Evolutionary conservation across 148 eudicot species (phyloP).

Genomic region (Polygonum aviculare): DNA sequence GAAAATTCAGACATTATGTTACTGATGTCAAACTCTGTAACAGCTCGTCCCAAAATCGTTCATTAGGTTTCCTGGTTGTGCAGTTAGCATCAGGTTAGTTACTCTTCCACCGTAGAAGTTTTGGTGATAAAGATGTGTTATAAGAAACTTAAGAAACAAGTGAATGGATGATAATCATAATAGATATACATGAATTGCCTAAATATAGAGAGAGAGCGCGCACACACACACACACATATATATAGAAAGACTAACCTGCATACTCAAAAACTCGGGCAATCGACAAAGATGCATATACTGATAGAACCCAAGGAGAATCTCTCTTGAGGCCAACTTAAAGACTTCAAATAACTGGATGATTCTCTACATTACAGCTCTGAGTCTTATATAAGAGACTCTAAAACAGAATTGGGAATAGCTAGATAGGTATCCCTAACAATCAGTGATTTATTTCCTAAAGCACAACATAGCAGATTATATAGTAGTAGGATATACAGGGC

Average conservation of each 20-base stretch:
- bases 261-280: not conserved
- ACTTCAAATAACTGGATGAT: too few relatives aligned
- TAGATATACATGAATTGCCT: not conserved
- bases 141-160: not conserved
- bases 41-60: not conserved
- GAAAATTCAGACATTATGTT: not conserved
- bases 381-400: too few relatives aligned
- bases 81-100: not conserved
- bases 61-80: not conserved
- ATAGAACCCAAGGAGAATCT: too few relatives aligned
- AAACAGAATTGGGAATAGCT: too few relatives aligned
- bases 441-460: too few relatives aligned
- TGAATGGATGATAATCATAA: not conserved
- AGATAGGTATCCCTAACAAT: too few relatives aligned
- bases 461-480: too few relatives aligned
- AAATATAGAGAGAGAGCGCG: too few relatives aligned
- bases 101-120: not conserved
- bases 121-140: not conserved
- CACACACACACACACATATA: not conserved
- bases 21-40: not conserved
- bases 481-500: too few relatives aligned
- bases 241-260: not conserved
- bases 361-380: too few relatives aligned
- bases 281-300: not conserved
- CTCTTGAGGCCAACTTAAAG: too few relatives aligned